Conservation (phyloP, 805 yeast genomes). For the Crinitomyces ghanaensis region DNA sequence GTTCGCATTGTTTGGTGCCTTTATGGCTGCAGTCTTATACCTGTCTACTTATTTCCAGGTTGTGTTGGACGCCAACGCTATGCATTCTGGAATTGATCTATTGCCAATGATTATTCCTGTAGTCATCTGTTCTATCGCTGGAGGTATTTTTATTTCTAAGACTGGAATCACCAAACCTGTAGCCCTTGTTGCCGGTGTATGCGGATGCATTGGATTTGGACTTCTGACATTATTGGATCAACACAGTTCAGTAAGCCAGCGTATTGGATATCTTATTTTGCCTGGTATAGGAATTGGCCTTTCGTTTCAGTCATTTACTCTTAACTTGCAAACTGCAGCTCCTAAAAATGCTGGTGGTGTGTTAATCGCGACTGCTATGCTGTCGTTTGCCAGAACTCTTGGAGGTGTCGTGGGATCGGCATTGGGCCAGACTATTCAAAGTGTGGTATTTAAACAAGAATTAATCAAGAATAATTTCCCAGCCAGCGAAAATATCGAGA, state of each 20-base stretch:
- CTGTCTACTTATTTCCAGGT: constrained; percentile 38
- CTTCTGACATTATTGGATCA: constrained; percentile 29
- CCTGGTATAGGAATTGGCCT: constrained; percentile 32
- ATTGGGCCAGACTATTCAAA: constrained; percentile 29
- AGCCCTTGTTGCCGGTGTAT: constrained; percentile 25
- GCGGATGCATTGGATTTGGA: constrained; percentile 35
- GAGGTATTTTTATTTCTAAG: constrained; percentile 35
- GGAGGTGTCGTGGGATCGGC: constrained; percentile 35
- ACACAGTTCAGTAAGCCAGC: constrained; percentile 25
- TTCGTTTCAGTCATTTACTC: constrained; percentile 32
- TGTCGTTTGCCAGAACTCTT: constrained; percentile 33
- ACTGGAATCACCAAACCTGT: constrained; percentile 35
- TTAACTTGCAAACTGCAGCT: constrained; percentile 37
- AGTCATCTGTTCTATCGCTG: constrained; percentile 30
- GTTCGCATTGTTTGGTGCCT: constrained; percentile 33
- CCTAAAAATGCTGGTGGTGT: constrained; percentile 41
- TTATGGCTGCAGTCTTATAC: constrained; percentile 34
- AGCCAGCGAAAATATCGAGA: not conserved
- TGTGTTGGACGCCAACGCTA: constrained; percentile 29
- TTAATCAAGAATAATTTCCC: constrained; percentile 1
- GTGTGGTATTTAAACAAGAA: constrained; percentile 6
- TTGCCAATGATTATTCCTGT: constrained; percentile 35
- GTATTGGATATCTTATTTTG: constrained; percentile 36
- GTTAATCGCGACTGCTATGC: constrained; percentile 35
- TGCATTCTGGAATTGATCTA: constrained; percentile 31